phyloP scores from a whole-genome alignment of 164 flowering plant genomes.

The Taxillus chinensis region DNA sequence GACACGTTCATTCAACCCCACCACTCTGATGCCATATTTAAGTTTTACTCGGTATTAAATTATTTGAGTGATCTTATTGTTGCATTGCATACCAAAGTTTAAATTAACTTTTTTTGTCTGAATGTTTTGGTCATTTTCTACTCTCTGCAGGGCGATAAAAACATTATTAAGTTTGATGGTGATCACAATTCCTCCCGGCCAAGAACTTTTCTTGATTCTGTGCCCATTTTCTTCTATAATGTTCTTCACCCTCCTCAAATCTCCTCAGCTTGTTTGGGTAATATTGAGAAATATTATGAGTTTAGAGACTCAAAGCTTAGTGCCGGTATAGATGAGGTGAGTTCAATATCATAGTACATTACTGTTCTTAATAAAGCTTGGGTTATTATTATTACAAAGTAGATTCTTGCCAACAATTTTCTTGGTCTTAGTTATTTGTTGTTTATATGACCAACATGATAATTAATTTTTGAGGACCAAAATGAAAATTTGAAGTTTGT shows the following conservation, averaged over 20 bases:
- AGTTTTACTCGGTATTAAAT: constrained; percentile 60
- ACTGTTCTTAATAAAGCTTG: not conserved
- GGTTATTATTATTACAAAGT: not conserved
- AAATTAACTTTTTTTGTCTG: not conserved
- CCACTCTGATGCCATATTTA: constrained; percentile 73
- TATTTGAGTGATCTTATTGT: not conserved
- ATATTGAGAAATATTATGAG: constrained; percentile 59
- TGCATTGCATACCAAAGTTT: not conserved
- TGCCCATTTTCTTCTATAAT: constrained; percentile 85
- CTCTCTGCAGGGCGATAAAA: constrained; percentile 78
- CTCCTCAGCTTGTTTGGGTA: constrained; percentile 37
- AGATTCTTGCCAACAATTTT: not conserved
- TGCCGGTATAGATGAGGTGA: constrained; percentile 66
- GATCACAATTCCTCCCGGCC: constrained; percentile 96
- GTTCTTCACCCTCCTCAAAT: constrained; percentile 79
- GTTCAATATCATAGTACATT: not conserved
- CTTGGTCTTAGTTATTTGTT: not conserved
- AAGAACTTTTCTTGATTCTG: constrained; percentile 84
- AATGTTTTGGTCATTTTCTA: not conserved
- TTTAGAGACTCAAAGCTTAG: constrained; percentile 59
- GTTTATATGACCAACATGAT: no score
- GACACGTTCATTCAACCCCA: constrained; percentile 83
- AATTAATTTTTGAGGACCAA: no score
- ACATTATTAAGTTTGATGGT: constrained; percentile 82
- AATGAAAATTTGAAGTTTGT: no score